Conservation (phyloP, 257 asterid genomes). For the Orobanche coerulescens region DNA sequence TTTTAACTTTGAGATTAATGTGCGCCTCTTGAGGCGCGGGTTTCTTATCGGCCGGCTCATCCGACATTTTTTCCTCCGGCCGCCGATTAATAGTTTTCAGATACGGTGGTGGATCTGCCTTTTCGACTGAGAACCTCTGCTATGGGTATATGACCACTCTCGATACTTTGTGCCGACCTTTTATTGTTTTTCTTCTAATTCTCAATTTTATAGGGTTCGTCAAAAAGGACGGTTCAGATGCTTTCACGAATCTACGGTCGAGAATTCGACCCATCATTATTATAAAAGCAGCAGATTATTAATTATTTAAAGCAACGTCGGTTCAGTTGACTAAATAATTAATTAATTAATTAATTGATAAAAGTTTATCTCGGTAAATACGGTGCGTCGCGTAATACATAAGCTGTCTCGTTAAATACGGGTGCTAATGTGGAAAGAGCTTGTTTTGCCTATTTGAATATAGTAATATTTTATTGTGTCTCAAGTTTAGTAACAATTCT, state of each 20-base stretch:
- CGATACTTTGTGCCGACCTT: neutral
- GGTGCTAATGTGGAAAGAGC: neutral
- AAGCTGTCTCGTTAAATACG: neutral
- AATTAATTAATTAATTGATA: too few relatives aligned
- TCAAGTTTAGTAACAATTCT: too few relatives aligned
- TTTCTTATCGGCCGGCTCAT: conserved; percentile 40
- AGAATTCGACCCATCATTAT: neutral
- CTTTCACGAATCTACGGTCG: neutral
- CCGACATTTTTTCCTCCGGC: conserved; percentile 22
- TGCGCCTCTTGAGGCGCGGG: conserved; percentile 34
- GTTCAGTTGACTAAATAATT: too few relatives aligned
- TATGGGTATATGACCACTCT: neutral
- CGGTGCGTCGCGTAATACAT: neutral
- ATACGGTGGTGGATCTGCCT: neutral
- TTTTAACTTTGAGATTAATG: conserved; percentile 51
- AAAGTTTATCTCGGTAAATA: neutral
- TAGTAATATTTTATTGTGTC: too few relatives aligned
- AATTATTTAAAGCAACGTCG: neutral
- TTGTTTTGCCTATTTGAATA: too few relatives aligned
- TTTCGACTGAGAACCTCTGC: neutral
- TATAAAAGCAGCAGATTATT: neutral
- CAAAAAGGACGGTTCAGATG: conserved; percentile 8
- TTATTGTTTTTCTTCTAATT: neutral
- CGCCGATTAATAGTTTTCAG: conserved; percentile 2
- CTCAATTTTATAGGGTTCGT: too few relatives aligned